Evolutionary conservation across 73 alveolate genomes (phyloP), one percentile per base, ranked within the genome.

Genomic region (Paramecium sexaurelia): DNA sequence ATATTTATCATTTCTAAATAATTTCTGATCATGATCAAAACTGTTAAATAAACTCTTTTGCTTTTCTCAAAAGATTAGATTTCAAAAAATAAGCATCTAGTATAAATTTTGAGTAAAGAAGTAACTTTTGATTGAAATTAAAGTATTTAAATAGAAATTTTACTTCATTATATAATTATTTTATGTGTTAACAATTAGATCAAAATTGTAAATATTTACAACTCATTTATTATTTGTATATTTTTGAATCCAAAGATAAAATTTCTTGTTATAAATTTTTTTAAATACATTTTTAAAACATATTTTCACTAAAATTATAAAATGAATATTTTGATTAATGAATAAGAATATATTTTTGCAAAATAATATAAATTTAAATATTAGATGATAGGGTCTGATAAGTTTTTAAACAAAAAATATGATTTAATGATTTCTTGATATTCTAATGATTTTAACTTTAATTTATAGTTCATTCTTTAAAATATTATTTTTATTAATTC

Each of bases 31-130:
- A 27, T 61, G 11, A 61, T 61, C 22, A 61, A 29, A 32, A 61
- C 83, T 61, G 83, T 61, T 1, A 61, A 61, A 32, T 29, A 26
- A 24, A 32, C 83, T 32, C 83, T 61, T 27, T 61, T 61, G 83
- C 11, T 61, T 29, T 61, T 61, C 83, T 61, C 83, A 29, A 61
- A 61, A 29, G 39, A 61, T 11, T 24, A 32, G 3, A 29, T 61
- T 11, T 41, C 83, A 0, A 10, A n/a, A 6, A 61, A 61, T 61
- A 61, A 61, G 7, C 83, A 61, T 61, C 9, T 61, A 61, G 43
- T 61, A 10, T 19, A 61, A 15, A 61, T 61, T 11, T 61, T 61
- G 83, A 61, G 83, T 61, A 61, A 61, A 32, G 83, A 61, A 61
- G 83, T 61, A 32, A 61, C 43, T 8, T 29, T 61, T 61, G 83